Evolutionary conservation across 768 basidiomycete genomes (phyloP).

Genomic region (Leccinum olivaceopallidum): DNA sequence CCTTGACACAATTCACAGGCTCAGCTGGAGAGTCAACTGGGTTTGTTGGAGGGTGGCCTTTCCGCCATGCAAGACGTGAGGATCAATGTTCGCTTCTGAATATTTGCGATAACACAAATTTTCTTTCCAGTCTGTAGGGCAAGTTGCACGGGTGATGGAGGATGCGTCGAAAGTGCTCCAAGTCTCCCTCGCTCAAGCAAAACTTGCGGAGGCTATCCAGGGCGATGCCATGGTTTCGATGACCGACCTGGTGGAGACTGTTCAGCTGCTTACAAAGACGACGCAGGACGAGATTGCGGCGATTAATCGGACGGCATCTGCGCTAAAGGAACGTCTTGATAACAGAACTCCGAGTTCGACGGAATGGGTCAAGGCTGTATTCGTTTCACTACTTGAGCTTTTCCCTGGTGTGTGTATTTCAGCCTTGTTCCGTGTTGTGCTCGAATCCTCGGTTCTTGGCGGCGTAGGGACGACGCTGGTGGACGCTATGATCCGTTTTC

Average conservation of each 20-base stretch:
- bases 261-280: conserved; percentile 40
- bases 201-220: conserved; percentile 38
- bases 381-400: conserved; percentile 14
- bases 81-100: conserved; percentile 8
- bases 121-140: conserved; percentile 20
- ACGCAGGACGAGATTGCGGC: conserved; percentile 45
- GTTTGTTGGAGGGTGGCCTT: conserved; percentile 26
- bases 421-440: background rate
- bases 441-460: background rate
- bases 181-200: conserved; percentile 32
- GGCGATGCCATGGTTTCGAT: conserved; percentile 37
- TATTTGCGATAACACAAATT: conserved; percentile 14
- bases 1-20: conserved; percentile 25
- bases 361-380: conserved; percentile 25
- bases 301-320: conserved; percentile 46
- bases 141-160: conserved; percentile 16
- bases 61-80: conserved; percentile 34
- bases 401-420: conserved; percentile 29
- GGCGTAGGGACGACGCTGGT: conserved; percentile 13
- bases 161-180: conserved; percentile 34
- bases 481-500: conserved; percentile 26
- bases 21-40: conserved; percentile 32
- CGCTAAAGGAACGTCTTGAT: conserved; percentile 30
- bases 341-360: conserved; percentile 11
- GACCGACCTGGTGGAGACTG: conserved; percentile 33